A percentile compares a stretch with the other conserved stretches of the same genome.
These are phyloP conservation scores for Phytophthora capsici DNA, from an alignment of 352 stramenopile species.

Conservation along the genomic window DNA sequence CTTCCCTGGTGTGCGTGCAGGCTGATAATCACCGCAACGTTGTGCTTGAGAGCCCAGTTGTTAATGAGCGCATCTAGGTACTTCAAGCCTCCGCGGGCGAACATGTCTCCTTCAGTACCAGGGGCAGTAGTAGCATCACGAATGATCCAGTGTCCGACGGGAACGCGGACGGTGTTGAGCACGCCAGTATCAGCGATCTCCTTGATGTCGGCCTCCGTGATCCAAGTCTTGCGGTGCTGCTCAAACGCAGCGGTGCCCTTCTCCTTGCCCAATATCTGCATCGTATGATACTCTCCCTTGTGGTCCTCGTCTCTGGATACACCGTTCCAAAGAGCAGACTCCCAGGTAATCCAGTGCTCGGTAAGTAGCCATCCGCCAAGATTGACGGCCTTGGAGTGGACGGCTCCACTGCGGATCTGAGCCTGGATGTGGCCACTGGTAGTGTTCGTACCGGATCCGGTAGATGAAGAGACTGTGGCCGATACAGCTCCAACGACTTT, in stretches of 20 bases:
- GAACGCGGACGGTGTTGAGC: slow-evolving; percentile 57
- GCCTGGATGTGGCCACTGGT: slow-evolving; percentile 6
- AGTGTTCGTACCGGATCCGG: neutral
- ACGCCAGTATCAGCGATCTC: slow-evolving; percentile 23
- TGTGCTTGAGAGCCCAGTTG: slow-evolving; percentile 56
- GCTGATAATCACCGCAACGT: slow-evolving; percentile 61
- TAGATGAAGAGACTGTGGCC: slow-evolving; percentile 15
- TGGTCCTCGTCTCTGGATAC: neutral
- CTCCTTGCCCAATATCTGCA: slow-evolving; percentile 11
- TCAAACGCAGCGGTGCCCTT: slow-evolving; percentile 24
- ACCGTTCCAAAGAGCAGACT: slow-evolving; percentile 8
- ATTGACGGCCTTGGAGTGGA: slow-evolving; percentile 23
- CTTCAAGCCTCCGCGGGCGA: slow-evolving; percentile 36
- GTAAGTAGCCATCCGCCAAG: slow-evolving; percentile 21
- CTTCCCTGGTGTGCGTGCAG: slow-evolving; percentile 60
- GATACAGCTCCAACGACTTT: slow-evolving; percentile 26
- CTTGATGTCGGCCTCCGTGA: slow-evolving; percentile 26
- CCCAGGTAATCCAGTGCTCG: slow-evolving; percentile 28
- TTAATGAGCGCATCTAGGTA: slow-evolving; percentile 66
- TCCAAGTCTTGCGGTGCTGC: slow-evolving; percentile 20
- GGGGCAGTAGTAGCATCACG: slow-evolving; percentile 31
- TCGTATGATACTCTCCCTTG: slow-evolving; percentile 16
- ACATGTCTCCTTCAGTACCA: slow-evolving; percentile 25
- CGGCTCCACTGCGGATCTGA: slow-evolving; percentile 14
- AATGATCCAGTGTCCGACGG: slow-evolving; percentile 54